Evolutionary conservation across 805 yeast species (phyloP).

Genomic region (Kluyveromyces lactis): DNA sequence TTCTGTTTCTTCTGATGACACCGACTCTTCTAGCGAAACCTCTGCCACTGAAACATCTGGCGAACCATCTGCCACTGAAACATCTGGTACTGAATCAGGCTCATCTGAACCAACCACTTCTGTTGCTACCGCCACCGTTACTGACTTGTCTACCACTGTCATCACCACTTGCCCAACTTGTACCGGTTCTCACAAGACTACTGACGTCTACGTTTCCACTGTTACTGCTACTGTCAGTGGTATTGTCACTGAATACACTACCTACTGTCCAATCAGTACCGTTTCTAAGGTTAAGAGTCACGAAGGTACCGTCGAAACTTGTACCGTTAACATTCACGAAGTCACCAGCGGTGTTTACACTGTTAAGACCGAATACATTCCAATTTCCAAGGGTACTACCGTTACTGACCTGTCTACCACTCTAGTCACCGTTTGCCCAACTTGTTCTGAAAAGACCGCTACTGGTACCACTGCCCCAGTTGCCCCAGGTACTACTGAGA

Average conservation of each 20-base stretch:
- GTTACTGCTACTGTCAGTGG: slow-evolving; percentile 18
- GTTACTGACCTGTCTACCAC: no score
- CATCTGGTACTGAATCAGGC: background rate
- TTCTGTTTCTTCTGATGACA: background rate
- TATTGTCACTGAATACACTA: slow-evolving; percentile 22
- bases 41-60: background rate
- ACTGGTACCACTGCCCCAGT: background rate
- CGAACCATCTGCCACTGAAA: background rate
- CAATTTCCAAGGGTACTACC: no score
- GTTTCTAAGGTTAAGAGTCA: slow-evolving; percentile 3
- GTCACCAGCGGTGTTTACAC: slow-evolving; percentile 10
- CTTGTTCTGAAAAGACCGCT: background rate
- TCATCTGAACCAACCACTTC: background rate
- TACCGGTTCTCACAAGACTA: slow-evolving; percentile 9
- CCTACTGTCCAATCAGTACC: slow-evolving; percentile 11
- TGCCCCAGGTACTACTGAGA: background rate
- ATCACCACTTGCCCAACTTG: slow-evolving; percentile 3
- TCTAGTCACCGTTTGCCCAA: no score
- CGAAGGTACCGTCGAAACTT: slow-evolving; percentile 8
- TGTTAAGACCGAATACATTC: slow-evolving; percentile 12
- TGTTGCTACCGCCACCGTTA: background rate
- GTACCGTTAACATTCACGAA: slow-evolving; percentile 9
- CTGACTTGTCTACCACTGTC: slow-evolving; percentile 2
- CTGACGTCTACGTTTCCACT: slow-evolving; percentile 15
- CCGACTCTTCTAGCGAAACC: background rate